Base-by-base conservation (phyloP, 1,139 yeast species). In the Groenewaldozyma sp. region DNA sequence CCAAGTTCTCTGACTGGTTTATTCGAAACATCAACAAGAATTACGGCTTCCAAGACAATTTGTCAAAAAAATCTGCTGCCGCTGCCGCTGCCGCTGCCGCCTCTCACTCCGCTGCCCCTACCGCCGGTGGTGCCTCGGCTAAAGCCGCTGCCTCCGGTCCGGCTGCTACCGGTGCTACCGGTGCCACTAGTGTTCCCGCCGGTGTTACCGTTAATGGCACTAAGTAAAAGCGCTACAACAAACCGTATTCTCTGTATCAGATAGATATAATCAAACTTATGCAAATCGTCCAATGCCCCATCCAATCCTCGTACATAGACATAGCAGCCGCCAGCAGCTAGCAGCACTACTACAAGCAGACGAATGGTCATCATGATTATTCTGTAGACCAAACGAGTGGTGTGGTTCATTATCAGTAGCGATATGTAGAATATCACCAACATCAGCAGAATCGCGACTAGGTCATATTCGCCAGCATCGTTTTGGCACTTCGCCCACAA, bases 1-100 rank as follows among this genome's bases (percentile, higher is more conserved):
- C 73, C 48, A 64, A 64, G 53, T 69, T 63, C 44, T 69, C 69
- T 34, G 73, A 70, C 48, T 70, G 73, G 73, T 70, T 70, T 45
- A 58, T 69, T 43, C 64, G 73, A 50, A 68, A 67, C 56, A 64
- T 70, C 24, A 54, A 51, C 44, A 69, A 67, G 57, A 67, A 68
- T 54, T 64, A 66, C 43, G 53, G 58, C 35, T 66, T 62, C 14
- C 71, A 67, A 49, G 73, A 68, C 35, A 56, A 50, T 36, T 64
- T 67, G 43, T 29, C 33, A 29, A 29, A 29, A 14, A 29, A 29
- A 18, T 14, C 10, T 7, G 26, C 10, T 7, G 26, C n/a, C n/a
- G n/a, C n/a, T n/a, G n/a, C n/a, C n/a, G n/a, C n/a, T n/a, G n/a
- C n/a, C n/a, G n/a, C n/a, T n/a, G n/a, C n/a, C n/a, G n/a, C n/a